phyloP scores from a whole-genome alignment of 1,284 basidiomycete species.

The Quambalaria eucalypti region DNA sequence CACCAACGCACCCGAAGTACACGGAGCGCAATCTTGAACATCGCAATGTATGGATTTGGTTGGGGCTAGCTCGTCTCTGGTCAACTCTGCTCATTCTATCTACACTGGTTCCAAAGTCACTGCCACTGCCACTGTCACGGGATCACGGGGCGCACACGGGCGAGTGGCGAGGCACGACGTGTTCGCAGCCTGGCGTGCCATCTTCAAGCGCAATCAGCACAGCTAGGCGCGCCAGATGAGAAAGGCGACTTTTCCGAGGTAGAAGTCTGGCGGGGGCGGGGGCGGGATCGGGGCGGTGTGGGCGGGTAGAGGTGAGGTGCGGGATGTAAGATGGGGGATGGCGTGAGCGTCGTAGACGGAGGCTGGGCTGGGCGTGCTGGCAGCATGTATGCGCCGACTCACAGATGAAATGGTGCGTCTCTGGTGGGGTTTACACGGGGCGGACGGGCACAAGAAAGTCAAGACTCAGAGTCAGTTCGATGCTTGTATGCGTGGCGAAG shows the following conservation, averaged over 20 bases:
- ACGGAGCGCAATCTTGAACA: too few species aligned
- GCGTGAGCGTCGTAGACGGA: background rate
- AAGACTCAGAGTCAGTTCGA: background rate
- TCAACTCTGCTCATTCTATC: too few species aligned
- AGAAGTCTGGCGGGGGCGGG: slow-evolving; percentile 16
- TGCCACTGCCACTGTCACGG: too few species aligned
- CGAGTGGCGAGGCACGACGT: too few species aligned
- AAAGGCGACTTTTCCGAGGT: slow-evolving; percentile 41
- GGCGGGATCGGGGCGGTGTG: background rate
- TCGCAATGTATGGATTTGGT: too few species aligned
- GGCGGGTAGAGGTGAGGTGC: background rate
- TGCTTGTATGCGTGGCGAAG: background rate
- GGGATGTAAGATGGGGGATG: background rate
- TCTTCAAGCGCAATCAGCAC: too few species aligned
- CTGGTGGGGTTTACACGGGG: slow-evolving; percentile 7
- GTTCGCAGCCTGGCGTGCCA: too few species aligned
- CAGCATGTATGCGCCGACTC: slow-evolving; percentile 7
- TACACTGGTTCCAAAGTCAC: too few species aligned
- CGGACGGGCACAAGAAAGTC: background rate
- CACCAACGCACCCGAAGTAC: too few species aligned
- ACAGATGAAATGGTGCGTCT: slow-evolving; percentile 46
- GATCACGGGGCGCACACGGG: too few species aligned
- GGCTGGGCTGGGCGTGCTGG: background rate
- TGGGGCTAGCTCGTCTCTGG: too few species aligned
- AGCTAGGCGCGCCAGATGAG: slow-evolving; percentile 44